A percentile compares a stretch with the other conserved stretches of the same genome.
Evolutionary conservation across 768 basidiomycete genomes (phyloP).

Genomic region (Psilocybe tampanensis): DNA sequence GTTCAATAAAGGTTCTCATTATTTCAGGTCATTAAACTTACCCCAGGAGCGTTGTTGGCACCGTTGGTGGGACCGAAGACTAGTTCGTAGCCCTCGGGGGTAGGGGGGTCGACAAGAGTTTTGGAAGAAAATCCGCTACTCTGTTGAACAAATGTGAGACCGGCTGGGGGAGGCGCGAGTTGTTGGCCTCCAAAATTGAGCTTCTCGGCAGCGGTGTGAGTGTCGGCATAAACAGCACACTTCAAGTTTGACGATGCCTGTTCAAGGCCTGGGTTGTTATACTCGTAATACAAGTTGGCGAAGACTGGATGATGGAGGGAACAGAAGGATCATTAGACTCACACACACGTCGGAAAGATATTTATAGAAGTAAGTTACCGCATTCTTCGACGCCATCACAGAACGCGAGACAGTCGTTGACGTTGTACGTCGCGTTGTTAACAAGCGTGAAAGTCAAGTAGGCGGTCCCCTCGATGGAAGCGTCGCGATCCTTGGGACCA

Average conservation of each 20-base stretch:
- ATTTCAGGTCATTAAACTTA: slow-evolving; percentile 22
- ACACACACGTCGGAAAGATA: neutral
- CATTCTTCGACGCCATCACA: slow-evolving; percentile 40
- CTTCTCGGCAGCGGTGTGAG: slow-evolving; percentile 46
- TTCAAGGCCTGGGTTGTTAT: slow-evolving; percentile 45
- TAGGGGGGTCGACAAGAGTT: slow-evolving; percentile 37
- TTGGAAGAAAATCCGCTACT: slow-evolving; percentile 43
- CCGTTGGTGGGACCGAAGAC: slow-evolving; percentile 48
- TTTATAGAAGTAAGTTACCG: slow-evolving; percentile 36
- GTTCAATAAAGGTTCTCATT: neutral
- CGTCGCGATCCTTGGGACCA: slow-evolving; percentile 39
- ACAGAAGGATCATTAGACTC: neutral
- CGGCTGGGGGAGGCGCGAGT: slow-evolving; percentile 33
- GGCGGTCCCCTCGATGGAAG: slow-evolving; percentile 48
- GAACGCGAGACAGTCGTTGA: slow-evolving; percentile 43
- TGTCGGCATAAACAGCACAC: slow-evolving; percentile 47
- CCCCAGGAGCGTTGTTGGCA: slow-evolving; percentile 49
- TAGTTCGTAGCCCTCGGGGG: slow-evolving; percentile 46
- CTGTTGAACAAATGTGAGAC: slow-evolving; percentile 43
- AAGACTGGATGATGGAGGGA: slow-evolving; percentile 34
- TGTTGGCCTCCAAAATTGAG: slow-evolving; percentile 47
- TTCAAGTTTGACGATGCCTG: slow-evolving; percentile 46
- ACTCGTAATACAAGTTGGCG: slow-evolving; percentile 52
- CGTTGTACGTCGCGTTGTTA: slow-evolving; percentile 45
- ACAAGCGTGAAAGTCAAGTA: slow-evolving; percentile 51